Base-by-base conservation (phyloP, 2,329 filamentous ascomycete species). In the Colletotrichum coccodes region DNA sequence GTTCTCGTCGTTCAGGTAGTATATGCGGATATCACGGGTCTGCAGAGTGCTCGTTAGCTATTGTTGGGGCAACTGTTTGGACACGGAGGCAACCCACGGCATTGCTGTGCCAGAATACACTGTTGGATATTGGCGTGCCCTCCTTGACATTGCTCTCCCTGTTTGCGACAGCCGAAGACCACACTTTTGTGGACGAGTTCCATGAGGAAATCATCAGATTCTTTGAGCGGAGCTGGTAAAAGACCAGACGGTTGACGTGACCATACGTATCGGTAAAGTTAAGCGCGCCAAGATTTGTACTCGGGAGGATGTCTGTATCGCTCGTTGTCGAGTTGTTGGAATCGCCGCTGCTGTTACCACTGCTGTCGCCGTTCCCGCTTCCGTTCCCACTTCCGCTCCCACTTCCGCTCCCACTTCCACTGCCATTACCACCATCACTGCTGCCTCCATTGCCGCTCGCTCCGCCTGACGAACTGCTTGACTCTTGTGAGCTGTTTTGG, bases 191-290 rank as follows among this genome's bases (percentile, higher is more conserved):
- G n/a, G 65, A 70, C 12, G 65, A 56, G 16, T 71, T 71, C 60
- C 61, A 71, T 16, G 40, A 60, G 12, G 65, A 62, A 47, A 60
- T 62, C 46, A 61, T 60, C 4, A 71, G 30, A 1, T 53, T 50
- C 32, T 65, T 71, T 4, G 56, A 64, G 12, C 60, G 50, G 5
- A 53, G 50, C 40, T 71, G 69, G 16, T 60, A 71, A 12, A 65
- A 71, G 2, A 71, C 65, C 36, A 70, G 47, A 0, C 57, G 50
- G 21, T 70, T 71, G 11, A 61, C 66, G 8, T 65, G 42, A 6
- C 69, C 69, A 9, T 65, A 71, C 28, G 59, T 21, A 32, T 71
- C 69, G 9, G 69, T 71, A 21, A 71, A 71, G 30, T 71, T 71
- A 28, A 71, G 23, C 5, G 69, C 59, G 11, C 64, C 60, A 6